phyloP scores from a whole-genome alignment of 2,329 filamentous ascomycete species.

The Neofusicoccum cordaticola region DNA sequence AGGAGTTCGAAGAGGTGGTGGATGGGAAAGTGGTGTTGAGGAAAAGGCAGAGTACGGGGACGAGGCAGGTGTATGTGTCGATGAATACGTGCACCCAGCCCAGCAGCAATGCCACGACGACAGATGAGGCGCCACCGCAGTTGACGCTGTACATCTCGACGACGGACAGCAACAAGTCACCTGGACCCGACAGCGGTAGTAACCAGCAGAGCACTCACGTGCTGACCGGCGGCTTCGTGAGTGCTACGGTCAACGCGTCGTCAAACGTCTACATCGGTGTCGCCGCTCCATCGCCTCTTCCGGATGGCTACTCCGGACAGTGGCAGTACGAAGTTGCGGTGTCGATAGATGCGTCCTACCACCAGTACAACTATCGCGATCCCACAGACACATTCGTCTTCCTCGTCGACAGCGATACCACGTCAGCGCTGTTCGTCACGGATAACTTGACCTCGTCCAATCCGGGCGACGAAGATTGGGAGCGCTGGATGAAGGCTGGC shows the following conservation, averaged over 20 bases:
- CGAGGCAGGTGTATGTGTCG: slow-evolving; percentile 69
- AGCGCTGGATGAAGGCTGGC: slow-evolving; percentile 56
- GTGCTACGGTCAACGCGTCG: slow-evolving; percentile 59
- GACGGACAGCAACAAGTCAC: slow-evolving; percentile 59
- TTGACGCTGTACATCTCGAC: slow-evolving; percentile 75
- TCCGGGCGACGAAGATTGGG: slow-evolving; percentile 47
- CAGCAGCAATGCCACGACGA: slow-evolving; percentile 48
- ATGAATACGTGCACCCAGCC: slow-evolving; percentile 86
- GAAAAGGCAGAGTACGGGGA: slow-evolving; percentile 32
- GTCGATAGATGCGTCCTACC: slow-evolving; percentile 76
- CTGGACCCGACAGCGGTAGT: slow-evolving; percentile 58
- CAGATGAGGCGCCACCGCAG: slow-evolving; percentile 55
- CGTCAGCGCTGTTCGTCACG: slow-evolving; percentile 75
- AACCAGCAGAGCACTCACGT: slow-evolving; percentile 46
- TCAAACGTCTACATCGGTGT: slow-evolving; percentile 75
- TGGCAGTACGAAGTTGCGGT: slow-evolving; percentile 82
- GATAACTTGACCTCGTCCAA: slow-evolving; percentile 62
- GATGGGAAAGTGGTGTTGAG: slow-evolving; percentile 14
- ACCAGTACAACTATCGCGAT: slow-evolving; percentile 58
- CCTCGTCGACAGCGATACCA: slow-evolving; percentile 82
- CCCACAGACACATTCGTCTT: slow-evolving; percentile 55
- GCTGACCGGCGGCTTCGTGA: slow-evolving; percentile 69
- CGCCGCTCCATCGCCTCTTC: slow-evolving; percentile 61
- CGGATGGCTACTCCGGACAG: slow-evolving; percentile 55
- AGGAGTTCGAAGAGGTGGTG: slow-evolving; percentile 2